Base-by-base conservation (phyloP, 208 protist genomes). In the Crithidia acanthocephali region DNA sequence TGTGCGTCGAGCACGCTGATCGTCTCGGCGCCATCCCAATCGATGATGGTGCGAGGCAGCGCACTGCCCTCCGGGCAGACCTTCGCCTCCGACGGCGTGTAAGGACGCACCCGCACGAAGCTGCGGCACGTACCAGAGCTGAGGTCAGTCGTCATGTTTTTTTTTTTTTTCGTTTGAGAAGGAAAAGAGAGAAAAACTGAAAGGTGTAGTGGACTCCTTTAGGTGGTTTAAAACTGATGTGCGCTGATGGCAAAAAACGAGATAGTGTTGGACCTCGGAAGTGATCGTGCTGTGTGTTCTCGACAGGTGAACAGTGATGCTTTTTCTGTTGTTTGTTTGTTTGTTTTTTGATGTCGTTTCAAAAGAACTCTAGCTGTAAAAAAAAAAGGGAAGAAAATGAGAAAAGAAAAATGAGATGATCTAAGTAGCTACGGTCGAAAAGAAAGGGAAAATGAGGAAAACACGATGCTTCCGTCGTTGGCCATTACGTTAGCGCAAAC, bases 41-140 rank as follows among this genome's bases (percentile, higher is more conserved):
- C 23, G 22, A 95, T 42, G 22, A 91, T 74, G 61, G 88, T 85
- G 37, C 91, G 87, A 3, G 91, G 86, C 20, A 94, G 64, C n/a
- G 81, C 76, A 58, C 78, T 80, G 67, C 81, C 87, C n/a, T 86
- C 83, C 1, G 90, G 87, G 42, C 81, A 92, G n/a, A 89, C 73
- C 10, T 61, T 79, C 51, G 80, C 86, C 81, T 95, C 91, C 9
- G 74, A 74, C 2, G 78, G 64, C 0, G 76, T 92, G 70, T 93
- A 95, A 23, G 91, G 91, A 3, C 91, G 86, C 32, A 95, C 91
- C 58, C 87, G 80, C 57, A 92, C 86, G 51, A 91, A 91, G 51
- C 80, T 84, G 33, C 80, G 64, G 72, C 77, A 78, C 22, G 75
- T 45, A 22, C 74, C 74, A 0, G 66, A 56, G 44, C 70, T 86